Base-by-base conservation (phyloP, 208 protist genomes). In the Trypanosoma lewisi region DNA sequence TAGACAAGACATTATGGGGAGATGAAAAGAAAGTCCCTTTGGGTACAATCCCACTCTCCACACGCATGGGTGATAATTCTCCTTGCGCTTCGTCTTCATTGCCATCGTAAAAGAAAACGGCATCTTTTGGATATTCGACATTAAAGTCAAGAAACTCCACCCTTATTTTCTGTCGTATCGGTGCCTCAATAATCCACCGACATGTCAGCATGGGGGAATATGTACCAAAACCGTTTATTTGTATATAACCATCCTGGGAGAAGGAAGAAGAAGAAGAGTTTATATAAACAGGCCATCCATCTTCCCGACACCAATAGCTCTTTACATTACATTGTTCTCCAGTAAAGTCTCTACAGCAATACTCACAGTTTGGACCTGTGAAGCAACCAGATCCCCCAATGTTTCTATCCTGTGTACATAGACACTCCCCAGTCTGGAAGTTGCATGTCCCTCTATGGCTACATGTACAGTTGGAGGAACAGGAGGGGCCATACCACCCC, bases 401-500 rank as follows among this genome's bases (percentile, higher is more conserved):
- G 25, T 54, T 70, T 31, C 12, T 47, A 41, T 78, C 63, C 39
- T 80, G 64, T 60, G 47, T 49, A 60, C 87, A 94, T 37, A 42
- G 36, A 54, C 87, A 94, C 47, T 73, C 37, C 2, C 87, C 87
- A 11, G 70, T 80, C 1, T 23, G 12, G 30, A 7, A 55, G 62
- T 91, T 64, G 48, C 87, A 94, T 27, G 66, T 57, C 2, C 80
- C 82, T 45, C 81, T 78, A 33, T 81, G 39, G 61, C 67, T 70
- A 63, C 89, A 92, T 11, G 28, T 59, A 51, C 89, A 95, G 52
- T 76, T 47, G 5, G 71, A 85, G 30, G 77, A 70, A 63, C 89
- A 95, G n/a, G 64, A 67, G 9, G 77, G 77, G 4, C 89, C 89
- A 59, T 85, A 93, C 85, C 89, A 93, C 1, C 85, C 85, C 2